A percentile compares a stretch with the other conserved stretches of the same genome.
Conservation (phyloP, 306 rosid genomes). For the Chamaecrista fasciculata region DNA sequence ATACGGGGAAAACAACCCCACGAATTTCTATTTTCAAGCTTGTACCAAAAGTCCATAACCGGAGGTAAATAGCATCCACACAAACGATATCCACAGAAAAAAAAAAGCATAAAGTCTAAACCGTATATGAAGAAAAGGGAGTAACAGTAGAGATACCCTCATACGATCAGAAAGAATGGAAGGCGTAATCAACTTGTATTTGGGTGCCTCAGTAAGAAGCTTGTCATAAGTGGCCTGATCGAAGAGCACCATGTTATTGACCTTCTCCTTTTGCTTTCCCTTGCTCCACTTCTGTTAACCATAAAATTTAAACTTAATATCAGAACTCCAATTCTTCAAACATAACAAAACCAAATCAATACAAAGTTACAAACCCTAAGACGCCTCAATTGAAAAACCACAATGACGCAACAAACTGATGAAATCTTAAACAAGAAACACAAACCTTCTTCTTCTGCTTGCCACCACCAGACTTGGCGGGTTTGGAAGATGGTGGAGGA, state of each 20-base stretch:
- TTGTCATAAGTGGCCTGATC: slow-evolving; percentile 66
- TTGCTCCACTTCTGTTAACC: slow-evolving; percentile 70
- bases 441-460: slow-evolving; percentile 78
- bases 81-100: background rate
- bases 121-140: background rate
- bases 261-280: slow-evolving; percentile 91
- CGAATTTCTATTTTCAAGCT: background rate
- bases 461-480: slow-evolving; percentile 76
- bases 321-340: background rate
- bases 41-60: no score
- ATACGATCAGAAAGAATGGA: slow-evolving; percentile 66
- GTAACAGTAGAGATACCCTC: slow-evolving; percentile 43
- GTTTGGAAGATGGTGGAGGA: slow-evolving; percentile 72
- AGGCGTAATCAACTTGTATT: slow-evolving; percentile 75
- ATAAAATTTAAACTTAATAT: background rate
- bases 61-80: background rate
- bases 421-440: background rate
- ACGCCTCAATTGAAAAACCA: background rate
- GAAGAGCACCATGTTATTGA: slow-evolving; percentile 71
- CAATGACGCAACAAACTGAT: background rate
- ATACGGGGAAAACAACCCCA: background rate
- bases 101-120: background rate
- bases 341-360: background rate
- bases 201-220: slow-evolving; percentile 70
- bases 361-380: background rate